Percentiles rank a stretch among this genome's conserved stretches.
Evolutionary conservation across 1,139 yeast species (phyloP).

Genomic region (Yamadazyma atlantica): DNA sequence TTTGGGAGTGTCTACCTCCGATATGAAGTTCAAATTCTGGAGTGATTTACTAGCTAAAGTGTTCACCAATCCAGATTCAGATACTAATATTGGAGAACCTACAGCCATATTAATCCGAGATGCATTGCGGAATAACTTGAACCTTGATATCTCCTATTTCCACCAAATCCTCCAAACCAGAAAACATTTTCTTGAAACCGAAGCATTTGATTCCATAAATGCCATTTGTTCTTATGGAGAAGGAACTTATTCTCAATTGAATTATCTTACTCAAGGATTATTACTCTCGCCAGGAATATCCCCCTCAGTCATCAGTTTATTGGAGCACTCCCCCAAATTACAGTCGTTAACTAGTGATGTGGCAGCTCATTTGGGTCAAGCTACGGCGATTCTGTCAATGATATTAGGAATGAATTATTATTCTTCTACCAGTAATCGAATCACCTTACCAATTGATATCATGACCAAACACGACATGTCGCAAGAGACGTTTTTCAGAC

Average conservation of each 20-base stretch:
- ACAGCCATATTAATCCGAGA: slow-evolving; percentile 58
- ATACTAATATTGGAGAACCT: slow-evolving; percentile 57
- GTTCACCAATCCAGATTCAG: slow-evolving; percentile 39
- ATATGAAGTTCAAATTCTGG: slow-evolving; percentile 64
- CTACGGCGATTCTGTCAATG: slow-evolving; percentile 68
- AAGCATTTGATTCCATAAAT: slow-evolving; percentile 50
- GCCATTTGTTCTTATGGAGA: slow-evolving; percentile 78
- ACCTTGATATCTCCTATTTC: slow-evolving; percentile 54
- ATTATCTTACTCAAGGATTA: slow-evolving; percentile 64
- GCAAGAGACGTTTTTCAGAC: slow-evolving; percentile 61
- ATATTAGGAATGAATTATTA: slow-evolving; percentile 63
- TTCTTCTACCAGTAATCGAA: slow-evolving; percentile 48
- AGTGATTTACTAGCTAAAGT: slow-evolving; percentile 48
- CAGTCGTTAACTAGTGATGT: slow-evolving; percentile 54
- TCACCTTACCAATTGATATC: slow-evolving; percentile 64
- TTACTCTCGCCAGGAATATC: slow-evolving; percentile 59
- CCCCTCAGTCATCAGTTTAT: slow-evolving; percentile 51
- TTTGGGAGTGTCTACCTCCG: slow-evolving; percentile 47
- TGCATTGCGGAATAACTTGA: slow-evolving; percentile 47
- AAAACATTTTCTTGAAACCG: slow-evolving; percentile 47
- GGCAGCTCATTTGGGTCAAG: slow-evolving; percentile 83
- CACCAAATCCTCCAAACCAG: slow-evolving; percentile 64
- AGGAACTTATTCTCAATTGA: slow-evolving; percentile 74
- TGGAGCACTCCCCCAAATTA: slow-evolving; percentile 47
- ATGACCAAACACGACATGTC: slow-evolving; percentile 56